These are phyloP conservation scores for Coemansia sp. DNA, from an alignment of 192 early-diverging fungal genomes.

Conservation along the genomic window DNA sequence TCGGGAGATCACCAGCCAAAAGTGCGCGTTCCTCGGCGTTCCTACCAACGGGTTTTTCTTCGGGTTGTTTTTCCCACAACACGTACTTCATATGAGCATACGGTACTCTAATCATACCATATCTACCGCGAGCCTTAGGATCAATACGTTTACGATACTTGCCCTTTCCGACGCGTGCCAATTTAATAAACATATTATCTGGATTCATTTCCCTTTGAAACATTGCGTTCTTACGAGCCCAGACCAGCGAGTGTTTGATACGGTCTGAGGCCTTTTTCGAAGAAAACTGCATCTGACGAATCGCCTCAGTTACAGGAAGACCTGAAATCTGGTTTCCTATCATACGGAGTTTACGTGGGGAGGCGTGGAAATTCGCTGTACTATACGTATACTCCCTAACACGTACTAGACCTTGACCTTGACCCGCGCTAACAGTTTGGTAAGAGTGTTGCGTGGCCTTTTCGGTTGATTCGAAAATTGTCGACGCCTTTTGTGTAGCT, in stretches of 20 bases:
- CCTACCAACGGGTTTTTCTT: conserved; percentile 21
- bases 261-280: conserved; percentile 65
- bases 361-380: conserved; percentile 69
- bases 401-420: conserved; percentile 18
- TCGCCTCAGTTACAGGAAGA: conserved; percentile 69
- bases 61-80: conserved; percentile 63
- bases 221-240: conserved; percentile 69
- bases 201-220: conserved; percentile 67
- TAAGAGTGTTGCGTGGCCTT: too few relatives aligned
- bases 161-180: conserved; percentile 90
- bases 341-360: conserved; percentile 72
- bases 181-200: conserved; percentile 63
- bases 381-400: conserved; percentile 42
- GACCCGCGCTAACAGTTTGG: conserved; percentile 11
- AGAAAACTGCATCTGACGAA: conserved; percentile 79
- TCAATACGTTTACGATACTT: conserved; percentile 72
- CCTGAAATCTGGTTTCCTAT: conserved; percentile 72
- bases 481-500: too few relatives aligned
- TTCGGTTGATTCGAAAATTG: too few relatives aligned
- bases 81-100: conserved; percentile 81
- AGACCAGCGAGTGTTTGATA: conserved; percentile 68
- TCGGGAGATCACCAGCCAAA: conserved; percentile 27
- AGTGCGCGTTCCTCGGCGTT: conserved; percentile 34
- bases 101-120: conserved; percentile 76
- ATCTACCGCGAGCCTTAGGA: conserved; percentile 76